Evolutionary conservation across 2,329 filamentous ascomycete genomes (phyloP), one percentile per base, ranked within the genome.

Genomic region (Hypomyces perniciosus): DNA sequence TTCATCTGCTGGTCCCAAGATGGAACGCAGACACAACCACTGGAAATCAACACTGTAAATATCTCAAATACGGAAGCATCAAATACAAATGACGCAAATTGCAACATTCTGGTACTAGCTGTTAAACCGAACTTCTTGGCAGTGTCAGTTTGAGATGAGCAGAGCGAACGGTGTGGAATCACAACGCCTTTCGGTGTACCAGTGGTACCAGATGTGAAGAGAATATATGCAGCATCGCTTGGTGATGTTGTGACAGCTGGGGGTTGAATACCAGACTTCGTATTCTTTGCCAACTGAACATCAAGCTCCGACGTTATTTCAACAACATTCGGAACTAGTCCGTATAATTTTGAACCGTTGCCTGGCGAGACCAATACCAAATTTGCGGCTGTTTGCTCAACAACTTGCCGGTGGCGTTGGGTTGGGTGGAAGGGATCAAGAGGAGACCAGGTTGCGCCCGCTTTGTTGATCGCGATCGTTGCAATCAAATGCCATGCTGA

Each of bases 191-290:
- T 59, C 9, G 57, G 54, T 10, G 38, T 54, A 1, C 56, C 57
- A 4, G 57, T 59, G 26, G 46, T 54, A 2, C 56, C 57, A 5
- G 55, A 57, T 4, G 56, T 59, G 20, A 59, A 59, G 5, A 59
- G 31, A 1, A 57, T 35, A 30, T 59, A 59, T 1, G 49, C 52
- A 8, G 54, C 40, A 40, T 56, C 38, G 6, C 42, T 13, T n/a
- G 40, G 30, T 4, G 46, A 27, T 28, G 49, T 34, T 2, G 7
- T 6, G 5, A 38, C 30, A 29, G 9, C 34, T 8, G 12, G 4
- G 33, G 26, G 8, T 31, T 49, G 13, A 6, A 37, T 29, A 8
- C 27, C 13, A 5, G 27, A 20, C 26, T 44, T 39, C 6, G 33
- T 13, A 5, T 48, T 20, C 6, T 20, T 26, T 20, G 20, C 20